These are phyloP conservation scores for Stellera chamaejasme DNA, from an alignment of 345 rosid genomes.

Conservation along the genomic window DNA sequence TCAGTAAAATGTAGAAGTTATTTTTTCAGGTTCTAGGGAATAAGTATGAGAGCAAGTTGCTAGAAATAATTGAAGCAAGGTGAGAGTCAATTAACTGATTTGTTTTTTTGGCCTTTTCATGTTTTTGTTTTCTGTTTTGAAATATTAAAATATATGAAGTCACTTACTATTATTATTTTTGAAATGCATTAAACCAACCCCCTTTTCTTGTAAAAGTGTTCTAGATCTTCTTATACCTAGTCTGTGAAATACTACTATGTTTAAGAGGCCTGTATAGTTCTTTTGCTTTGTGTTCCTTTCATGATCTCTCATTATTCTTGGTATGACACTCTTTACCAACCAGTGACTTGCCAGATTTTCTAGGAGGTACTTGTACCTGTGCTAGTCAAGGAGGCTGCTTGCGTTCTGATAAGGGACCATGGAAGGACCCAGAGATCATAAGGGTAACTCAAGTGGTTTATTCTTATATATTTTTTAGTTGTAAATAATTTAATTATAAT, in stretches of 20 bases:
- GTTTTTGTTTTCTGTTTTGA: background rate
- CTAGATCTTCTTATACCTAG: background rate
- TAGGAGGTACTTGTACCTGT: constrained; percentile 92
- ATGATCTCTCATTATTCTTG: constrained; percentile 1
- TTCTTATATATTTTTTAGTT: background rate
- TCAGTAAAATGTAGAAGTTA: background rate
- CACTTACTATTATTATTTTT: background rate
- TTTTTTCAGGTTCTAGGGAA: constrained; percentile 82
- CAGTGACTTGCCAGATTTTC: constrained; percentile 87
- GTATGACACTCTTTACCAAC: constrained; percentile 5
- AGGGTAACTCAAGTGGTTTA: constrained; percentile 33
- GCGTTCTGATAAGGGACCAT: constrained; percentile 94
- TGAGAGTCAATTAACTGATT: constrained; percentile 10
- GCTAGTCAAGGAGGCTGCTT: constrained; percentile 80
- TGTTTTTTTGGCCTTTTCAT: background rate
- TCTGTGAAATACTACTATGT: background rate
- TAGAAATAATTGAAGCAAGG: constrained; percentile 87
- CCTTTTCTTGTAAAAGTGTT: background rate
- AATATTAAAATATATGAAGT: background rate
- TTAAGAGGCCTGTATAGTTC: constrained; percentile 1
- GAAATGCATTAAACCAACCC: too few relatives aligned
- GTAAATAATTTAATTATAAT: background rate
- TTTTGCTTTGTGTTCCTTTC: background rate
- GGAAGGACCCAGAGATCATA: constrained; percentile 68
- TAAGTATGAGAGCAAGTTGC: constrained; percentile 90